A percentile compares a stretch with the other conserved stretches of the same genome.
Conservation (phyloP, 1,139 yeast genomes). For the Sugiyamaella pinicola region DNA sequence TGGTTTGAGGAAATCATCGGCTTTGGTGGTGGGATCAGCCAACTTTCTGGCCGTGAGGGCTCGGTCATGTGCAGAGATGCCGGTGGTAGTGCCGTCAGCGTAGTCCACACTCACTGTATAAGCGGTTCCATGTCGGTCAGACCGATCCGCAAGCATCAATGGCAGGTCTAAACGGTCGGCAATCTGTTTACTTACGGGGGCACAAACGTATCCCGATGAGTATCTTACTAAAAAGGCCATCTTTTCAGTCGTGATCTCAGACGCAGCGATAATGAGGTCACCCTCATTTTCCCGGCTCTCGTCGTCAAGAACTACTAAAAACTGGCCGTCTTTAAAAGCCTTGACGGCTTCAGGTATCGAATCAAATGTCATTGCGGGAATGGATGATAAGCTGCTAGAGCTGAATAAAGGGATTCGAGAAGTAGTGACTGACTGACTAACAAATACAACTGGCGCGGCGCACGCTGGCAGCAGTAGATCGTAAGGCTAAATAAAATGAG, state of each 20-base stretch:
- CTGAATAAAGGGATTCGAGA: background rate
- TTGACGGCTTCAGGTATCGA: constrained; percentile 72
- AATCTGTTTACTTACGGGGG: constrained; percentile 72
- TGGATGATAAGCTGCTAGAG: too few relatives aligned
- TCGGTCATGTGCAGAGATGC: constrained; percentile 93
- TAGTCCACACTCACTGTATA: constrained; percentile 91
- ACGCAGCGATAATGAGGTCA: constrained; percentile 91
- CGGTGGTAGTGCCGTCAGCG: constrained; percentile 86
- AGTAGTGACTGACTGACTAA: background rate
- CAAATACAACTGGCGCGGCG: background rate
- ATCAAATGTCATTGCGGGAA: constrained; percentile 19
- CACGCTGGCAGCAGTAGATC: background rate
- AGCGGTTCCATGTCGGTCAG: constrained; percentile 95
- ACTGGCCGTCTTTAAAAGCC: constrained; percentile 81
- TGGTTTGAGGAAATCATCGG: constrained; percentile 79
- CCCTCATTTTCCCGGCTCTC: constrained; percentile 97
- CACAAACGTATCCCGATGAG: constrained; percentile 89
- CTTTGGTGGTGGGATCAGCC: constrained; percentile 59
- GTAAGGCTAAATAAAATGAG: background rate
- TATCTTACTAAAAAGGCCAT: constrained; percentile 95
- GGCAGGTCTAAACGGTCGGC: constrained; percentile 84
- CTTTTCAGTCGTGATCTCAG: constrained; percentile 71
- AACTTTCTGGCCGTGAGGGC: constrained; percentile 76
- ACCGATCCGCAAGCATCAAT: constrained; percentile 64
- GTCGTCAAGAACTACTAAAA: constrained; percentile 92